Percentiles rank a stretch among this genome's conserved stretches.
Conservation (phyloP, 2,329 filamentous ascomycete species). For the Fusarium sterilihyphosum region DNA sequence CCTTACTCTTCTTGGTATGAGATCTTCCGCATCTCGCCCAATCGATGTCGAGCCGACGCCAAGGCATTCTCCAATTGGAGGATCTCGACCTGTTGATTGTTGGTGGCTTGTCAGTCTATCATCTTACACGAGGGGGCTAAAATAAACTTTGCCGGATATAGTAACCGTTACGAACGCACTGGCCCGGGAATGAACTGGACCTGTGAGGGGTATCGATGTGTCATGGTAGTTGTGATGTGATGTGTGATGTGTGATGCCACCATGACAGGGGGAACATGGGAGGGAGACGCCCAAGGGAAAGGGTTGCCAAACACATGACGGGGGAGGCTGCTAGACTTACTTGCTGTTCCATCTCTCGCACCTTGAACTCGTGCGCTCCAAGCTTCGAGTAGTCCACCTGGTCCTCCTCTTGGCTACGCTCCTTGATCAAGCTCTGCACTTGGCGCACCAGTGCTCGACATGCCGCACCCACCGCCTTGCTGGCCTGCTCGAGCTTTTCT, state of each 20-base stretch:
- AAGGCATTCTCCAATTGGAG: conserved; percentile 92
- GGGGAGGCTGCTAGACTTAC: conserved; percentile 58
- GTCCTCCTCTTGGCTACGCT: conserved; percentile 84
- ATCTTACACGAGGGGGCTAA: conserved; percentile 4
- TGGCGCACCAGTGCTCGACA: conserved; percentile 90
- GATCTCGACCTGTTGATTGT: conserved; percentile 86
- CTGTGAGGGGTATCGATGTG: conserved; percentile 1
- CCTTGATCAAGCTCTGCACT: conserved; percentile 93
- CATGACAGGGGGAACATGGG: background rate
- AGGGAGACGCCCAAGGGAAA: background rate
- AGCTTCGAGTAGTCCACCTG: conserved; percentile 88
- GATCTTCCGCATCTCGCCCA: conserved; percentile 98
- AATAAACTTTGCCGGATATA: conserved; percentile 23
- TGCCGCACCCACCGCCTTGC: conserved; percentile 90
- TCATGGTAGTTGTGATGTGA: background rate
- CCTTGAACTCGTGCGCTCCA: conserved; percentile 96
- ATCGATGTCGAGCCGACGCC: conserved; percentile 77
- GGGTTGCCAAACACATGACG: conserved; percentile 23
- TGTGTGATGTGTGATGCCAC: background rate
- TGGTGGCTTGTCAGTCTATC: conserved; percentile 33
- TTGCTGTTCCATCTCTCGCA: conserved; percentile 99
- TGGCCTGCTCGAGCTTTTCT: conserved; percentile 88
- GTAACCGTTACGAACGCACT: conserved; percentile 34
- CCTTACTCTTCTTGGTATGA: conserved; percentile 82
- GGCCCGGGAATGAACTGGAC: conserved; percentile 14